Evolutionary conservation across 2,329 filamentous ascomycete genomes (phyloP).

Genomic region (Neonectria punicea): DNA sequence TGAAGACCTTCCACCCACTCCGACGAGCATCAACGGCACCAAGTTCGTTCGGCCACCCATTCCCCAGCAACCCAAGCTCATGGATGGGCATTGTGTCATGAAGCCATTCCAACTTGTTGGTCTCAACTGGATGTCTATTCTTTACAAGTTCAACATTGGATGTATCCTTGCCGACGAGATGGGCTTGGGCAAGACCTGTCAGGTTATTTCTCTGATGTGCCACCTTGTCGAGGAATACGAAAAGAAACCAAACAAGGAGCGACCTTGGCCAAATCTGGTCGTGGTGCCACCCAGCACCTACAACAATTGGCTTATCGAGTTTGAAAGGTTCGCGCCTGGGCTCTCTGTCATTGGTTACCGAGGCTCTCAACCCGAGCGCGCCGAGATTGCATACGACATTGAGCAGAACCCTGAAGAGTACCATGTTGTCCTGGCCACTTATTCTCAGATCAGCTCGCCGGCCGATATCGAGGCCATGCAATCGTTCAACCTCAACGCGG

Average conservation of each 20-base stretch:
- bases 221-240: slow-evolving; percentile 77
- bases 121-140: slow-evolving; percentile 90
- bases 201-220: slow-evolving; percentile 91
- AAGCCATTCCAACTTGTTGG: slow-evolving; percentile 96
- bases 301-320: slow-evolving; percentile 96
- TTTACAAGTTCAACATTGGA: slow-evolving; percentile 82
- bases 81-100: slow-evolving; percentile 80
- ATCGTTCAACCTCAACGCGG: slow-evolving; percentile 60
- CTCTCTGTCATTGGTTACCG: slow-evolving; percentile 78
- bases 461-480: slow-evolving; percentile 63
- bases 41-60: slow-evolving; percentile 57
- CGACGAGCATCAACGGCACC: slow-evolving; percentile 50
- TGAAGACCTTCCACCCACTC: slow-evolving; percentile 54
- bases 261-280: slow-evolving; percentile 79
- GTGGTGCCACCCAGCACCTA: slow-evolving; percentile 93
- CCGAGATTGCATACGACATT: slow-evolving; percentile 72
- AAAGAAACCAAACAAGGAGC: slow-evolving; percentile 33
- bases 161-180: slow-evolving; percentile 98
- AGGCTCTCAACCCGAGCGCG: slow-evolving; percentile 74
- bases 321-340: slow-evolving; percentile 83
- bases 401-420: slow-evolving; percentile 74
- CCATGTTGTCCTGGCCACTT: slow-evolving; percentile 69
- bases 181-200: slow-evolving; percentile 96
- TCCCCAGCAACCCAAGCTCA: slow-evolving; percentile 75
- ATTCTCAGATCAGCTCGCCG: slow-evolving; percentile 66